Conservation (phyloP, 2,329 filamentous ascomycete genomes). For the Teratosphaeria destructans region DNA sequence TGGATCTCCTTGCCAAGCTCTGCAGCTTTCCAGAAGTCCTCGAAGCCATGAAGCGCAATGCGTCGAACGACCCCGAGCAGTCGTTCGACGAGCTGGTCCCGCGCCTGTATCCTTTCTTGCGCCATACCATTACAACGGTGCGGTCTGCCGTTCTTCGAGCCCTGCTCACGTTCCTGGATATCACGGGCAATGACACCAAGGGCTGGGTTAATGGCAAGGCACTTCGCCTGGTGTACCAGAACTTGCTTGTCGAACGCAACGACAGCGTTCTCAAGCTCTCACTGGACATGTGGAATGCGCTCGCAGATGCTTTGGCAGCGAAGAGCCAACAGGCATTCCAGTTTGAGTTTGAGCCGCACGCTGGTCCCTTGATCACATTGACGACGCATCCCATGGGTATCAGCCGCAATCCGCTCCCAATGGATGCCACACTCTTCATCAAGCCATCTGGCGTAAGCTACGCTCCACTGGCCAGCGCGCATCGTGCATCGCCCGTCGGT, state of each 20-base stretch:
- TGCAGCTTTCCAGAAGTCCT: conserved; percentile 91
- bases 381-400: conserved; percentile 88
- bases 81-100: conserved; percentile 91
- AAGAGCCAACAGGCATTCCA: conserved; percentile 55
- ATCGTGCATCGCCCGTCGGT: conserved; percentile 34
- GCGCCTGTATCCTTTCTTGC: conserved; percentile 86
- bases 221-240: conserved; percentile 83
- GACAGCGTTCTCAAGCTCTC: conserved; percentile 72
- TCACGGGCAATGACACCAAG: conserved; percentile 67
- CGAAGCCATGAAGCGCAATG: conserved; percentile 86
- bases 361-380: conserved; percentile 72
- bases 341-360: conserved; percentile 61
- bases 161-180: conserved; percentile 80
- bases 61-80: conserved; percentile 68
- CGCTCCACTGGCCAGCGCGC: conserved; percentile 38
- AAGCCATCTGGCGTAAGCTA: conserved; percentile 87
- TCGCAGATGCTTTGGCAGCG: conserved; percentile 56
- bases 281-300: conserved; percentile 73
- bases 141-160: conserved; percentile 87
- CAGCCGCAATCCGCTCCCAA: conserved; percentile 78
- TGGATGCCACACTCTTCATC: conserved; percentile 82
- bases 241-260: conserved; percentile 86
- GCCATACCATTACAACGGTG: conserved; percentile 94
- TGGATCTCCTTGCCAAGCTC: conserved; percentile 92
- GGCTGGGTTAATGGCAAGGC: conserved; percentile 90